phyloP scores from a whole-genome alignment of 2,329 filamentous ascomycete genomes.

The Aspergillus fischeri region DNA sequence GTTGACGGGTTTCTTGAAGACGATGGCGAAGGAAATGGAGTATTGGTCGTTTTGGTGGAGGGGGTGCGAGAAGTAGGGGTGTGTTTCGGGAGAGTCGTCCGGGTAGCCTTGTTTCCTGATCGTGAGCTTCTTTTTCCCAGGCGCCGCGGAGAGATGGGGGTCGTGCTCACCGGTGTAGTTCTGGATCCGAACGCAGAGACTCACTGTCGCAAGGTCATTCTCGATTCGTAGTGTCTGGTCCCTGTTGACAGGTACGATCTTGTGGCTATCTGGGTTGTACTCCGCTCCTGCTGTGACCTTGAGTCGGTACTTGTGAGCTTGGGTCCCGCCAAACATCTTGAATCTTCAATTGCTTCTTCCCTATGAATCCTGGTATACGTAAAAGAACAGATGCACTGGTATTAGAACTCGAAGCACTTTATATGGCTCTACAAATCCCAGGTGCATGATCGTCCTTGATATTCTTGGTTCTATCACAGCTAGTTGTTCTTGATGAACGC shows the following conservation, averaged over 20 bases:
- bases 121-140: not conserved
- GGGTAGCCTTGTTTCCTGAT: conserved; percentile 59
- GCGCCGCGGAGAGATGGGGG: not conserved
- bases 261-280: conserved; percentile 71
- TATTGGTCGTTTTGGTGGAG: conserved; percentile 75
- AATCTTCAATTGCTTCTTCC: not conserved
- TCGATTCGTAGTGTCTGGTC: conserved; percentile 59
- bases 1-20: conserved; percentile 62
- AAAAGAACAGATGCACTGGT: not conserved
- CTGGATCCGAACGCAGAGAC: conserved; percentile 71
- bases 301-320: conserved; percentile 58
- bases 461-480: not conserved
- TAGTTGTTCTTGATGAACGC: conserved; percentile 4
- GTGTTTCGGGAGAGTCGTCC: conserved; percentile 61
- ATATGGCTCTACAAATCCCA: not conserved
- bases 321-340: not conserved
- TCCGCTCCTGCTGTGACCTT: conserved; percentile 74
- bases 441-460: not conserved
- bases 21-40: conserved; percentile 75
- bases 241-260: conserved; percentile 71
- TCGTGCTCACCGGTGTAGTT: conserved; percentile 46
- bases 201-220: conserved; percentile 60
- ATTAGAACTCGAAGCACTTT: not conserved
- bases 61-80: conserved; percentile 70
- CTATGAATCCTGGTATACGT: not conserved